These are phyloP conservation scores for Pythium utonaiense DNA, from an alignment of 352 stramenopile genomes.

Conservation along the genomic window DNA sequence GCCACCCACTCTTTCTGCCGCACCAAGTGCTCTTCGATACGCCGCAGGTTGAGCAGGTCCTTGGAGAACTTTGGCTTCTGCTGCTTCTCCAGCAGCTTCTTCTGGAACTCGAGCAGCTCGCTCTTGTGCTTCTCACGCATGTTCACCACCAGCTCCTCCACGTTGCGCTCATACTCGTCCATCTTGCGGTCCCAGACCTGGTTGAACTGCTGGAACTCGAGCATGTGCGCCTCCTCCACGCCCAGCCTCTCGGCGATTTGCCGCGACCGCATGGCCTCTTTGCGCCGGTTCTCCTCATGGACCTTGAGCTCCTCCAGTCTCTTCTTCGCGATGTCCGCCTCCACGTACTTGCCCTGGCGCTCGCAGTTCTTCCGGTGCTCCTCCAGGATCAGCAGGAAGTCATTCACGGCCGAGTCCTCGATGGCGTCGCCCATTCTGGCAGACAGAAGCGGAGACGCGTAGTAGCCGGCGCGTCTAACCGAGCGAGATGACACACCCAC, in stretches of 20 bases:
- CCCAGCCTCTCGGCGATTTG: conserved; percentile 94
- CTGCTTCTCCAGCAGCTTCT: conserved; percentile 89
- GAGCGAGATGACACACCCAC: neutral
- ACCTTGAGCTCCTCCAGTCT: conserved; percentile 95
- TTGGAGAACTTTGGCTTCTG: conserved; percentile 93
- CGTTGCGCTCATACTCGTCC: conserved; percentile 93
- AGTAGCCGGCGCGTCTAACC: neutral
- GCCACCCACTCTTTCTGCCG: conserved; percentile 79
- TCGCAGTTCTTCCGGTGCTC: conserved; percentile 97
- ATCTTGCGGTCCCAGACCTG: conserved; percentile 95
- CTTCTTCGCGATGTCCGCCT: conserved; percentile 96
- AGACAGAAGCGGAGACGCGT: neutral
- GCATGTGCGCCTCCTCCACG: conserved; percentile 97
- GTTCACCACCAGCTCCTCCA: conserved; percentile 84
- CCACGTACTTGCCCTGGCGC: conserved; percentile 95
- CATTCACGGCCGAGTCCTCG: conserved; percentile 77
- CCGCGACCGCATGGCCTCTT: conserved; percentile 93
- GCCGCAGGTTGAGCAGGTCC: conserved; percentile 91
- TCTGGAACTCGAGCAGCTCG: conserved; percentile 92
- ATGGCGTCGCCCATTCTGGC: conserved; percentile 45
- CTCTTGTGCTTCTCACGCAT: conserved; percentile 89
- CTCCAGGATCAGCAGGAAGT: conserved; percentile 90
- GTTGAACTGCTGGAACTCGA: conserved; percentile 98
- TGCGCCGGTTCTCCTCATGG: conserved; percentile 93
- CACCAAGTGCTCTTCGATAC: conserved; percentile 92